phyloP scores from a whole-genome alignment of 75 land plant species.

The Pinus tabuliformis region DNA sequence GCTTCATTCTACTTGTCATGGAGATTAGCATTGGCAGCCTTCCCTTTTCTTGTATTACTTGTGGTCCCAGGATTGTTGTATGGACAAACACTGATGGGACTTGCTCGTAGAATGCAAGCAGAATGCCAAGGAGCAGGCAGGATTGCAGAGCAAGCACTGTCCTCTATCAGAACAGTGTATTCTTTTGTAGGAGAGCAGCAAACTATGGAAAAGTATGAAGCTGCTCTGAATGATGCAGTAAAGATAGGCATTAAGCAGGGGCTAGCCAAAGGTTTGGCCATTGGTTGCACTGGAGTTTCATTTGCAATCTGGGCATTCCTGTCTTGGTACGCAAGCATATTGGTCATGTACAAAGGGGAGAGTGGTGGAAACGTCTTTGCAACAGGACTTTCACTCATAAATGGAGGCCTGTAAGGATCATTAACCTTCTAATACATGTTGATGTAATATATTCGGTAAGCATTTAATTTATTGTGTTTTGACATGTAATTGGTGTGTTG shows the following conservation, averaged over 20 bases:
- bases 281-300: slow-evolving; percentile 58
- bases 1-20: slow-evolving; percentile 59
- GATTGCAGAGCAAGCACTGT: slow-evolving; percentile 68
- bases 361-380: slow-evolving; percentile 71
- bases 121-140: slow-evolving; percentile 69
- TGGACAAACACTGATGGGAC: slow-evolving; percentile 53
- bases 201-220: slow-evolving; percentile 40
- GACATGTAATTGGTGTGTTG: neutral
- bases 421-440: neutral
- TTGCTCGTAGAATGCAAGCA: slow-evolving; percentile 25
- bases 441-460: neutral
- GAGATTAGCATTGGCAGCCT: slow-evolving; percentile 59
- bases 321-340: slow-evolving; percentile 64
- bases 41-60: slow-evolving; percentile 58
- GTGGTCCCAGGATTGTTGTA: slow-evolving; percentile 76
- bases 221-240: slow-evolving; percentile 35
- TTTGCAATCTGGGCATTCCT: slow-evolving; percentile 84
- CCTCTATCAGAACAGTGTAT: slow-evolving; percentile 74
- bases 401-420: slow-evolving; percentile 67
- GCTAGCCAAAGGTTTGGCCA: slow-evolving; percentile 73
- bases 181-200: slow-evolving; percentile 73
- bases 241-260: slow-evolving; percentile 70
- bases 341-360: slow-evolving; percentile 61
- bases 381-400: slow-evolving; percentile 57
- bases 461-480: neutral